phyloP scores from a whole-genome alignment of 805 yeast genomes.

The Wickerhamiella cacticola region DNA sequence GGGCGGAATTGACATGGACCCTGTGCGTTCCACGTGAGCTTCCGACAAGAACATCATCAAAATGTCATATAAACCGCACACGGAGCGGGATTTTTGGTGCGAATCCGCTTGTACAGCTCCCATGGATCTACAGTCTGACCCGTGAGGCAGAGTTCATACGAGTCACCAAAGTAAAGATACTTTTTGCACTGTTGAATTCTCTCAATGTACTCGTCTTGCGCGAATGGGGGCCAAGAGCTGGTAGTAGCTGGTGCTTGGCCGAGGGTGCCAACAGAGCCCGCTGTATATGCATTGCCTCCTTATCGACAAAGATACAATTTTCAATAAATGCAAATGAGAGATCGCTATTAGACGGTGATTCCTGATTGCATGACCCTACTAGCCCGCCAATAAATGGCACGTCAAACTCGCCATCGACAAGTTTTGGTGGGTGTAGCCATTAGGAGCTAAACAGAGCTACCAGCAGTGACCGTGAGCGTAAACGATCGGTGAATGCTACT shows the following conservation, averaged over 20 bases:
- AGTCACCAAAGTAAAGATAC: slow-evolving; percentile 64
- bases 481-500: too few species aligned
- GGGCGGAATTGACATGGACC: slow-evolving; percentile 71
- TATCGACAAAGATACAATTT: slow-evolving; percentile 15
- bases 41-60: slow-evolving; percentile 56
- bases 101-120: slow-evolving; percentile 65
- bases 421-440: too few species aligned
- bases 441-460: too few species aligned
- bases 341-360: slow-evolving; percentile 17
- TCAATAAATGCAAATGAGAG: slow-evolving; percentile 20
- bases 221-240: slow-evolving; percentile 35
- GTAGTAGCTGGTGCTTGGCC: too few species aligned
- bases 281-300: neutral
- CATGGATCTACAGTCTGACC: slow-evolving; percentile 51
- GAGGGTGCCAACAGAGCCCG: slow-evolving; percentile 2
- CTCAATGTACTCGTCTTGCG: slow-evolving; percentile 39
- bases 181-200: slow-evolving; percentile 56
- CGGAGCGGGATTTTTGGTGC: slow-evolving; percentile 78
- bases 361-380: slow-evolving; percentile 41
- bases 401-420: slow-evolving; percentile 24
- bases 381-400: slow-evolving; percentile 88
- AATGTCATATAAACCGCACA: slow-evolving; percentile 70
- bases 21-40: slow-evolving; percentile 71
- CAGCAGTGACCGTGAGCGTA: too few species aligned
- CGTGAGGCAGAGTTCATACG: slow-evolving; percentile 87